Base-by-base conservation (phyloP, 805 yeast species). In the Candida awuae region DNA sequence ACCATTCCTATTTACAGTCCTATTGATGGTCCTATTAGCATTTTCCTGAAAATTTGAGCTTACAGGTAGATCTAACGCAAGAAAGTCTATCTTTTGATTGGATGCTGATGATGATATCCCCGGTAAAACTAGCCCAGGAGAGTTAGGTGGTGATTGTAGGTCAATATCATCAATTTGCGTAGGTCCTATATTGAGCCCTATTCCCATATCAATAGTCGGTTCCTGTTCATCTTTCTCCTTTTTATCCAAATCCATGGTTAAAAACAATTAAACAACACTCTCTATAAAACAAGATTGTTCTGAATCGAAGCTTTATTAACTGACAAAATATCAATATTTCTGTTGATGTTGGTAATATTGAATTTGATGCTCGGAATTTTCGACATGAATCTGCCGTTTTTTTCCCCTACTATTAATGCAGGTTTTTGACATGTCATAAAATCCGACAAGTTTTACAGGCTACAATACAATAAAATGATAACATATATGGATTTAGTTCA, bases 401-500 rank as follows among this genome's bases (percentile, higher is more conserved):
- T n/a, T n/a, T n/a, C n/a, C n/a, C n/a, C n/a, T n/a, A n/a, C n/a
- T n/a, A n/a, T n/a, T n/a, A n/a, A n/a, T n/a, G n/a, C n/a, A n/a
- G n/a, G n/a, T n/a, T n/a, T n/a, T n/a, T n/a, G n/a, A n/a, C n/a
- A n/a, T n/a, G n/a, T n/a, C n/a, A n/a, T n/a, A n/a, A n/a, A n/a
- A n/a, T n/a, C n/a, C n/a, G n/a, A n/a, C n/a, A n/a, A n/a, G n/a
- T n/a, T 7, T 7, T 6, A 10, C 28, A 25, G 13, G 18, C 23
- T 8, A 20, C 27, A 2, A n/a, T 13, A 18, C 10, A 6, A 9
- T 8, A 23, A 23, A 35, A 86, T 86, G 96, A 66, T 78, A 45
- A 71, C 75, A 31, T 88, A 83, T 63, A 86, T 90, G 95, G 95
- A 90, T 50, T 82, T 80, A 58, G 73, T 90, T 23, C 80, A 80